Evolutionary conservation across 108 stramenopile genomes (phyloP).

Genomic region (Fistulifera pelliculosa): DNA sequence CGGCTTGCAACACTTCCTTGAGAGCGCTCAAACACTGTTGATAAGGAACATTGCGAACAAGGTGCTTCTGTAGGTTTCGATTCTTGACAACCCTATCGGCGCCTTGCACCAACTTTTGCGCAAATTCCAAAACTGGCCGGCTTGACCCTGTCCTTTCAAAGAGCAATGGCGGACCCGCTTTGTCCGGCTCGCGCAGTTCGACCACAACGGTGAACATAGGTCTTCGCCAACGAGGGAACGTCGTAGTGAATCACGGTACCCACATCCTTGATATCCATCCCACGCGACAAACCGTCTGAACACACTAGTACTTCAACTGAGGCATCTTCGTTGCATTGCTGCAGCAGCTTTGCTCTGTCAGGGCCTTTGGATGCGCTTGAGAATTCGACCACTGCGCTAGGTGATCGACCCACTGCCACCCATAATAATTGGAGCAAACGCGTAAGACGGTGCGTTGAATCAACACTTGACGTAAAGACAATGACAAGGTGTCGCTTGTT

Average conservation of each 20-base stretch:
- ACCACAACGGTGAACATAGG: slow-evolving; percentile 80
- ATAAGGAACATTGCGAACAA: slow-evolving; percentile 32
- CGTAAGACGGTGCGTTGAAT: slow-evolving; percentile 87
- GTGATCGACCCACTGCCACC: slow-evolving; percentile 31
- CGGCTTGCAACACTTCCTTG: slow-evolving; percentile 48
- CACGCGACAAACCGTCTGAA: slow-evolving; percentile 81
- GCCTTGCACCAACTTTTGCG: slow-evolving; percentile 43
- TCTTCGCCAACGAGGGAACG: slow-evolving; percentile 72
- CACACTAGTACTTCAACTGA: slow-evolving; percentile 46
- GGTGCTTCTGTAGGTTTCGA: slow-evolving; percentile 28
- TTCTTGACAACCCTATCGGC: slow-evolving; percentile 25
- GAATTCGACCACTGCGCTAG: slow-evolving; percentile 54
- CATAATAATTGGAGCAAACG: slow-evolving; percentile 82
- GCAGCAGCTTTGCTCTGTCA: slow-evolving; percentile 50
- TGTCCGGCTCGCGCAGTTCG: slow-evolving; percentile 75
- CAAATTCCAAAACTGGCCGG: slow-evolving; percentile 51
- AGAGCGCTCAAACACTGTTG: slow-evolving; percentile 44
- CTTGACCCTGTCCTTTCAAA: slow-evolving; percentile 65
- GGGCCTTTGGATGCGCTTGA: slow-evolving; percentile 59
- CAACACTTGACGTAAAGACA: slow-evolving; percentile 91
- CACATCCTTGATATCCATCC: slow-evolving; percentile 69
- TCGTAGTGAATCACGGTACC: slow-evolving; percentile 70
- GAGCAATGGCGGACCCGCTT: slow-evolving; percentile 51
- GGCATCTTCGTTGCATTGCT: slow-evolving; percentile 44
- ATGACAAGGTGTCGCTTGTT: slow-evolving; percentile 35